Evolutionary conservation across 495 filamentous ascomycete genomes (phyloP).

Genomic region (Trichoderma orchidacearum): DNA sequence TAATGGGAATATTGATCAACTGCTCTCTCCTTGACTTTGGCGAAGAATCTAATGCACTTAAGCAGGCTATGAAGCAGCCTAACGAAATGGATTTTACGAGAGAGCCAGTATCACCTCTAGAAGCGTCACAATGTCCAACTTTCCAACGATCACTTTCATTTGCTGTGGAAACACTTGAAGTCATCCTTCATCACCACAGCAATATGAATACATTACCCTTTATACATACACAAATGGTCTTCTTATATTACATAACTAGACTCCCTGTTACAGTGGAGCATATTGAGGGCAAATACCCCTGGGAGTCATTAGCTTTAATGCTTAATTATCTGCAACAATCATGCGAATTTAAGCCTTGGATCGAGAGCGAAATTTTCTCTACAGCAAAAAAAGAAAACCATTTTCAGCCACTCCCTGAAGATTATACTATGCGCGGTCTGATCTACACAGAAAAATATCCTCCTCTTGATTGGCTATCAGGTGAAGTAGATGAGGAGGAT

Average conservation of each 20-base stretch:
- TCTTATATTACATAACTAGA: slow-evolving; percentile 46
- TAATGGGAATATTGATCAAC: slow-evolving; percentile 35
- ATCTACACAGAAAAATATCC: slow-evolving; percentile 58
- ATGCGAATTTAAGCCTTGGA: slow-evolving; percentile 19
- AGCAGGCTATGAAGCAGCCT: slow-evolving; percentile 15
- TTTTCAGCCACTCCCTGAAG: slow-evolving; percentile 63
- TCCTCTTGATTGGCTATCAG: slow-evolving; percentile 54
- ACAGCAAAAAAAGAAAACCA: slow-evolving; percentile 29
- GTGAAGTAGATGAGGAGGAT: slow-evolving; percentile 60
- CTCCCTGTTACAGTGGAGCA: slow-evolving; percentile 34
- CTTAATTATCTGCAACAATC: slow-evolving; percentile 48
- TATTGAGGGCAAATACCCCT: slow-evolving; percentile 41
- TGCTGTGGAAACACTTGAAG: slow-evolving; percentile 17
- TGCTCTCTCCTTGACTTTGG: slow-evolving; percentile 27
- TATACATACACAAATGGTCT: slow-evolving; percentile 55
- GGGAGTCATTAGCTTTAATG: slow-evolving; percentile 46
- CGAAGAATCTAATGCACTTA: slow-evolving; percentile 20
- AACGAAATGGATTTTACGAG: slow-evolving; percentile 8
- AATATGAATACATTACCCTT: slow-evolving; percentile 54
- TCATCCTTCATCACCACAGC: slow-evolving; percentile 44
- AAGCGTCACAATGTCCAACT: slow-evolving; percentile 2
- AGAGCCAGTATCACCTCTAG: background rate
- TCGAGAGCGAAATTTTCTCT: slow-evolving; percentile 41
- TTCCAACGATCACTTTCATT: slow-evolving; percentile 15
- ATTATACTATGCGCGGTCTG: slow-evolving; percentile 67